Evolutionary conservation across 202 grass and related monocot genomes (phyloP).

Genomic region (Carex arenaria): DNA sequence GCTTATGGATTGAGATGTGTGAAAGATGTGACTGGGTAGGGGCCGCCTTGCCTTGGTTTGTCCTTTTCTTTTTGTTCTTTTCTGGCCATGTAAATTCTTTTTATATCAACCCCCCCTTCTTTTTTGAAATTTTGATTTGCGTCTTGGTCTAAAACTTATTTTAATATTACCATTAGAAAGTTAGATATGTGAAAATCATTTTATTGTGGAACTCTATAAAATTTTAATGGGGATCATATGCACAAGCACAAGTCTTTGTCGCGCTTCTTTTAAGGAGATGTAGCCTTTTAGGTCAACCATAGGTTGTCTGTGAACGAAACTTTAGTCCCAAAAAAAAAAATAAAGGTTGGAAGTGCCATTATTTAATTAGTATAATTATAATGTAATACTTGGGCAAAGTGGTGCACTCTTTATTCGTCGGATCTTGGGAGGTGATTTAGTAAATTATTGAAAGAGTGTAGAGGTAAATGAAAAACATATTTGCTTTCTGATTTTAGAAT

Average conservation of each 20-base stretch:
- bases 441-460: not conserved
- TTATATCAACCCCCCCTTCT: not conserved
- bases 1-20: not conserved
- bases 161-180: slow-evolving; percentile 12
- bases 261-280: slow-evolving; percentile 7
- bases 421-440: not conserved
- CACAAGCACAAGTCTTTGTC: not conserved
- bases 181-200: not conserved
- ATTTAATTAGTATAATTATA: no score
- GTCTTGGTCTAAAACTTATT: not conserved
- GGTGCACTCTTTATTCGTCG: not conserved
- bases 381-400: not conserved
- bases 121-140: not conserved
- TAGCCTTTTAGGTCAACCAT: not conserved
- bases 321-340: not conserved
- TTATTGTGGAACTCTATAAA: not conserved
- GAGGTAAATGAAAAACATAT: no score
- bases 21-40: slow-evolving; percentile 5
- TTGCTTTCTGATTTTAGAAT: no score
- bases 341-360: no score
- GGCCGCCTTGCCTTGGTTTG: slow-evolving; percentile 24
- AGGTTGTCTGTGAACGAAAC: not conserved
- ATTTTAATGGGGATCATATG: slow-evolving; percentile 11
- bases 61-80: slow-evolving; percentile 26
- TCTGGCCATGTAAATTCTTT: slow-evolving; percentile 12